Base-by-base conservation (phyloP, 345 rosid genomes). In the Excoecaria agallocha region DNA sequence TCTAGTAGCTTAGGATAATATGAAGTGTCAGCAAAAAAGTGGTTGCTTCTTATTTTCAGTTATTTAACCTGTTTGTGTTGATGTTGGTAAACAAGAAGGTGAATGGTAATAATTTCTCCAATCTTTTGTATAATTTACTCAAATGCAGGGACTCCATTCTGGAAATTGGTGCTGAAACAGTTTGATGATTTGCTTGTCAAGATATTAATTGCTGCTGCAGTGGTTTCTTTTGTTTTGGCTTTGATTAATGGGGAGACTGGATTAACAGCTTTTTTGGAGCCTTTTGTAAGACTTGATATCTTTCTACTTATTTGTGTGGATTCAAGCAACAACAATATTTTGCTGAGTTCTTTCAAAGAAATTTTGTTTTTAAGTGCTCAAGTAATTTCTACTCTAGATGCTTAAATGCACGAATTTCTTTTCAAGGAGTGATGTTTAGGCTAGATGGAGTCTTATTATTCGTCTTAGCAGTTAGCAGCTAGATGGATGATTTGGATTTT, bases 101-200 rank as follows among this genome's bases (percentile, higher is more conserved):
- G 5, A 56, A 30, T 64, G 54, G 64, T 37, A 10, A 46, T 48
- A 41, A 11, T 22, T 68, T 66, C 30, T 54, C 22, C 60, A 61
- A 58, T 43, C 76, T 63, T 77, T 68, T 73, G 60, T 51, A 16
- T 74, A 25, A 56, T 77, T 71, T 70, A 73, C 64, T 80, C 71
- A 52, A n/a, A 73, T 76, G 82, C 92, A 93, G 99, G 98, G 83
- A 86, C 93, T 82, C 87, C 97, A 55, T 93, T 95, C 82, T 95
- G 99, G 99, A 95, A 89, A 83, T 81, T 95, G 84, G 96, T 95
- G 80, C 82, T 95, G 83, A 95, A 93, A 83, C 99, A 95, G 80
- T 93, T 95, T 57, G 94, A 93, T 89, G 99, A 95, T 84, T 88
- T 95, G 85, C 98, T 95, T 76, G 99, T 95, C 72, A 93, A 93